Percentiles rank a stretch among this genome's conserved stretches.
Evolutionary conservation across 2,329 filamentous ascomycete species (phyloP).

Genomic region (Penicillium sp.): DNA sequence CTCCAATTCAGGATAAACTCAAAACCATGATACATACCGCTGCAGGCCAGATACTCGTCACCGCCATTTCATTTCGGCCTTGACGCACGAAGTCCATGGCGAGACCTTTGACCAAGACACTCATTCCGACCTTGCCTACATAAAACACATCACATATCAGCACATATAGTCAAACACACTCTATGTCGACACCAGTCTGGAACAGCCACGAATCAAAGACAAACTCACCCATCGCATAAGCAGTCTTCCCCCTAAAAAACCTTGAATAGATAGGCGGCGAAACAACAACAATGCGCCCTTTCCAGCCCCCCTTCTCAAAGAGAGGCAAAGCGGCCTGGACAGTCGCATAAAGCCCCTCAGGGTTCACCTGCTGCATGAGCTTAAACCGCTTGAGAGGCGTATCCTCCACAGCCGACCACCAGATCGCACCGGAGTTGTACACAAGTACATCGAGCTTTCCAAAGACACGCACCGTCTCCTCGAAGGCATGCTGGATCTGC

Average conservation of each 20-base stretch:
- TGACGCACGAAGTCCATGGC: slow-evolving; percentile 77
- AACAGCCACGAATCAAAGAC: background rate
- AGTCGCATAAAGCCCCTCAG: slow-evolving; percentile 70
- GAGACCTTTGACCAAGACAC: slow-evolving; percentile 73
- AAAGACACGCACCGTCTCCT: slow-evolving; percentile 58
- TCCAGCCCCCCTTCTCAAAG: slow-evolving; percentile 54
- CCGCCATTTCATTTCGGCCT: slow-evolving; percentile 65
- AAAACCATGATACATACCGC: slow-evolving; percentile 50
- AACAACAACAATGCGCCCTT: slow-evolving; percentile 71
- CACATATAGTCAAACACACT: background rate
- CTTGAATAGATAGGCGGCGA: slow-evolving; percentile 81
- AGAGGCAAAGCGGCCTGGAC: slow-evolving; percentile 68
- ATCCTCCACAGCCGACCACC: slow-evolving; percentile 72
- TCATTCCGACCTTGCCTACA: slow-evolving; percentile 73
- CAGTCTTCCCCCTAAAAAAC: slow-evolving; percentile 82
- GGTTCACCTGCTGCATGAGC: slow-evolving; percentile 72
- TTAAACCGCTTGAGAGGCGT: slow-evolving; percentile 75
- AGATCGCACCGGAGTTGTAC: slow-evolving; percentile 84
- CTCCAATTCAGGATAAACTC: background rate
- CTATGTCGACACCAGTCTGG: background rate
- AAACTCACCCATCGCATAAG: slow-evolving; percentile 64
- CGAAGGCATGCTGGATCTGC: slow-evolving; percentile 61
- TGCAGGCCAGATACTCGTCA: slow-evolving; percentile 81
- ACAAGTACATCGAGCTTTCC: slow-evolving; percentile 69
- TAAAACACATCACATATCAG: background rate